phyloP scores from a whole-genome alignment of 805 yeast species.

The Starmerella lactis-condensi region DNA sequence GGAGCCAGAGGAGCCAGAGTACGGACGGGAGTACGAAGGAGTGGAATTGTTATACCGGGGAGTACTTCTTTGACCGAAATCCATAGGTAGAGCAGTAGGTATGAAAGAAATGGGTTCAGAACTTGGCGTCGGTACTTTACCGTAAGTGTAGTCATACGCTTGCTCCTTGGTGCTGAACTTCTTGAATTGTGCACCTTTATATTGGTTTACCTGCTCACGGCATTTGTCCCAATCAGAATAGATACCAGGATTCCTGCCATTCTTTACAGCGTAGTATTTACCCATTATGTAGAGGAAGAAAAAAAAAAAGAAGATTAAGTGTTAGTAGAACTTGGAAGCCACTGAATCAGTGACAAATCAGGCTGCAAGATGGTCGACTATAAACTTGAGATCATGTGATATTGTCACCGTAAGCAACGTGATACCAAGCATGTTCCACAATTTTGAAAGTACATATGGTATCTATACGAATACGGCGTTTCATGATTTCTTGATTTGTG shows the following conservation, averaged over 20 bases:
- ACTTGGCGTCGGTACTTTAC: neutral
- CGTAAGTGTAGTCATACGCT: slow-evolving; percentile 27
- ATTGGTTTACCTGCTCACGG: slow-evolving; percentile 34
- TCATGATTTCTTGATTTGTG: too few species aligned
- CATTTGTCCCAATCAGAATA: slow-evolving; percentile 39
- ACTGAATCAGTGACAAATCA: too few species aligned
- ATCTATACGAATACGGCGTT: too few species aligned
- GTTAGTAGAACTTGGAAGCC: too few species aligned
- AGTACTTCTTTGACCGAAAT: too few species aligned
- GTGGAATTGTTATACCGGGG: neutral
- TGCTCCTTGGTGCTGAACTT: slow-evolving; percentile 32
- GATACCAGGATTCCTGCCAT: slow-evolving; percentile 39
- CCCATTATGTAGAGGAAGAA: too few species aligned
- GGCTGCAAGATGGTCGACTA: too few species aligned
- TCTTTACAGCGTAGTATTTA: slow-evolving; percentile 37
- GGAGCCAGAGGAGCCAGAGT: neutral
- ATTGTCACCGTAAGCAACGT: too few species aligned
- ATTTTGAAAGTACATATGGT: too few species aligned
- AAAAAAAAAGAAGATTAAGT: too few species aligned
- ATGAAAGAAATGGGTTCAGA: neutral
- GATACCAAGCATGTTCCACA: too few species aligned
- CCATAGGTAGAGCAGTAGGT: neutral
- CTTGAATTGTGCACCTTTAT: slow-evolving; percentile 37
- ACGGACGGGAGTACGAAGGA: neutral
- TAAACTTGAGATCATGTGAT: too few species aligned